Base-by-base conservation (phyloP, 1,284 basidiomycete genomes). In the Fomitopsis schrenkii region DNA sequence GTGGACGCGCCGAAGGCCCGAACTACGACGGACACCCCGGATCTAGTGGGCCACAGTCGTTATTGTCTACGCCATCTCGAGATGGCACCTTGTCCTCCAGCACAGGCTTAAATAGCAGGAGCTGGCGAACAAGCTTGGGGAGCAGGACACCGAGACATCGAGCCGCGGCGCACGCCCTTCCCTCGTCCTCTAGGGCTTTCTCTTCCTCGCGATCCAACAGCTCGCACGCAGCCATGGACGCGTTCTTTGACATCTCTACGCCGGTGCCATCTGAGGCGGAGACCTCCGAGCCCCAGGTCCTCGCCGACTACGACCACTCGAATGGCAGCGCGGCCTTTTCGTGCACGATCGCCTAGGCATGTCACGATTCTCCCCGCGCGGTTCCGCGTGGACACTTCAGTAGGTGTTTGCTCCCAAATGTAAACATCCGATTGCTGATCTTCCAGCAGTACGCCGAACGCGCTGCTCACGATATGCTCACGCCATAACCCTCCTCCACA, bases 231-330 rank as follows among this genome's bases (percentile, higher is more conserved):
- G 14, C 46, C 45, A 62, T 62, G 61, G 61, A 62, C 55, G 46
- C 58, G n/a, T 62, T 61, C 60, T 61, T 62, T 58, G 44, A 33
- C 55, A 54, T 62, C 19, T 54, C 61, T n/a, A n/a, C 44, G 0
- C 58, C 61, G 14, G 41, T 62, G 3, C 61, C 61, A 30, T 35
- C 46, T 17, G 61, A 62, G 61, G 44, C 40, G 33, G 55, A 59
- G 53, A 22, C 30, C 19, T 4, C 28, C 22, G 22, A 22, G 22
- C 22, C 22, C 4, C 26, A 54, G 50, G 40, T 57, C 38, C 58
- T 50, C 17, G 52, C 58, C 45, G 44, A 62, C 55, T 59, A 55
- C 41, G 61, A 59, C 45, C 55, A 33, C 33, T 40, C 26, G 22
- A 55, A 48, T 17, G 57, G 57, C 14, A 36, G 10, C 30, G 14